Base-by-base conservation (phyloP, 106 monocot species). In the Amphibolis antarctica region DNA sequence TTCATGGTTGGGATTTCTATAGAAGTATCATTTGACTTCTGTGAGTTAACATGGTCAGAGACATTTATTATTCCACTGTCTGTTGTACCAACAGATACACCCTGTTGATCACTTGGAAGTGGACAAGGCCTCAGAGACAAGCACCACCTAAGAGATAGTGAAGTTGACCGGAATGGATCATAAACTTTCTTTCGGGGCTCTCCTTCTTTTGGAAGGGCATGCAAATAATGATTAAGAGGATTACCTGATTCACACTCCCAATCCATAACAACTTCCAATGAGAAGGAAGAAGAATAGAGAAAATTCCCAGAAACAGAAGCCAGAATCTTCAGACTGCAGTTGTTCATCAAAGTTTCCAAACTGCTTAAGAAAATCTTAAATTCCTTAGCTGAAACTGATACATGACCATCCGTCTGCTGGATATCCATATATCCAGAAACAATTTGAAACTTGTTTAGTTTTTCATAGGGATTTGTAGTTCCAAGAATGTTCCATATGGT, bases 151-250 rank as follows among this genome's bases (percentile, higher is more conserved):
- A 98, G 75, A 61, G 98, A 87, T 1, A 98, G 87, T 54, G 91
- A 85, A 42, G 87, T 86, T 46, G 98, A 98, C 64, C 98, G 84
- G 63, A 98, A 98, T 64, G 98, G 82, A 79, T 98, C 98, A 75
- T 72, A 77, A 19, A 98, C 80, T 62, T 78, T 98, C 18, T 76
- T 62, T 50, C 85, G 79, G 49, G 90, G 78, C 46, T 79, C 71
- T 18, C 82, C 87, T 77, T 98, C 98, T 61, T 45, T 53, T 9
- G 98, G 98, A 80, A 98, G 79, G 78, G 98, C 77, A 81, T 80
- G 76, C 18, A 98, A 65, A 69, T 82, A 98, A 81, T 98, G 98
- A 74, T 98, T 80, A 69, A 91, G 82, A 10, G 90, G 81, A 62
- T 62, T 77, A 50, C 98, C 87, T 21, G 98, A 98, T 52, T 91